phyloP scores from a whole-genome alignment of 768 basidiomycete species.

The Termitomyces sp. region DNA sequence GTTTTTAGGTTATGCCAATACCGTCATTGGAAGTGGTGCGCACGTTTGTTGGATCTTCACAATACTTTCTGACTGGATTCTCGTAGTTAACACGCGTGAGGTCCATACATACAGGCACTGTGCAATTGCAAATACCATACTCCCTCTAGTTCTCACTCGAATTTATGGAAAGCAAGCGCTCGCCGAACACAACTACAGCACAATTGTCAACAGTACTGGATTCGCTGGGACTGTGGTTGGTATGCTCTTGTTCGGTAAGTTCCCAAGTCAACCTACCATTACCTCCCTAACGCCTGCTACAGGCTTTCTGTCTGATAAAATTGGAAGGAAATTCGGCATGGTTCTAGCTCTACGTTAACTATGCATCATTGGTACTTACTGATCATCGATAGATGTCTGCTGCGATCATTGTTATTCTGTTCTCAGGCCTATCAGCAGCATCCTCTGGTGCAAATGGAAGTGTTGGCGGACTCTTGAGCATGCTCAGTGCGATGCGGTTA shows the following conservation, averaged over 20 bases:
- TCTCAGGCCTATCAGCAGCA: constrained; percentile 80
- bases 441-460: constrained; percentile 73
- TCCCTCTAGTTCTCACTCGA: constrained; percentile 52
- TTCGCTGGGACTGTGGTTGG: constrained; percentile 85
- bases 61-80: not conserved
- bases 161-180: constrained; percentile 61
- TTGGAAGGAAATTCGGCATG: constrained; percentile 88
- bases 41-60: constrained; percentile 10
- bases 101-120: constrained; percentile 17
- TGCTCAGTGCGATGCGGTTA: constrained; percentile 75
- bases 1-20: constrained; percentile 70
- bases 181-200: constrained; percentile 53
- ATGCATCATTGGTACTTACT: not conserved
- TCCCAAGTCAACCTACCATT: not conserved
- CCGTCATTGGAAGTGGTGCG: constrained; percentile 71
- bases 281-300: not conserved
- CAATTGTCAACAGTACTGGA: constrained; percentile 57
- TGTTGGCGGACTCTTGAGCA: constrained; percentile 64
- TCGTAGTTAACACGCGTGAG: constrained; percentile 60
- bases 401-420: constrained; percentile 75
- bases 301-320: constrained; percentile 75
- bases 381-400: constrained; percentile 59
- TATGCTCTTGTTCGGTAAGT: constrained; percentile 67
- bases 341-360: constrained; percentile 26
- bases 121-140: not conserved